phyloP scores from a whole-genome alignment of 495 filamentous ascomycete genomes.

The Aspergillus sparsus region DNA sequence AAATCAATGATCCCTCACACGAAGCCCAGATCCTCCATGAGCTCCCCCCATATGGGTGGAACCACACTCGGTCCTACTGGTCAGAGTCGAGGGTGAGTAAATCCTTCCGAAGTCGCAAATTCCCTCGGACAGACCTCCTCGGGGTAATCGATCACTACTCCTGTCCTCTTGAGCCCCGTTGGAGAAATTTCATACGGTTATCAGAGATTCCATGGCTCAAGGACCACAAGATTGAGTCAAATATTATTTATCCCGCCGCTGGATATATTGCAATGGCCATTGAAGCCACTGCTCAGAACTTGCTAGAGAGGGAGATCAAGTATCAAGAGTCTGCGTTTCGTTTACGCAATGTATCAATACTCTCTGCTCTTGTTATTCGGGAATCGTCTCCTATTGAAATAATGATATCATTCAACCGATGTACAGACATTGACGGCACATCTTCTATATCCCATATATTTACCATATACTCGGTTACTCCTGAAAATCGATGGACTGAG shows the following conservation, averaged over 20 bases:
- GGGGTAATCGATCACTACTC: slow-evolving; percentile 29
- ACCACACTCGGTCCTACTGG: slow-evolving; percentile 37
- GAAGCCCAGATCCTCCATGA: slow-evolving; percentile 25
- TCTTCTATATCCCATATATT: slow-evolving; percentile 32
- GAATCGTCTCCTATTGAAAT: slow-evolving; percentile 27
- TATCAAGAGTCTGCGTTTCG: neutral
- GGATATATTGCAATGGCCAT: slow-evolving; percentile 62
- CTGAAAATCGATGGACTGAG: slow-evolving; percentile 38
- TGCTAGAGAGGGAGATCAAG: neutral
- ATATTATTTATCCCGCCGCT: slow-evolving; percentile 57
- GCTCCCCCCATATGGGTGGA: slow-evolving; percentile 39
- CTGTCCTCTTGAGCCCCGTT: slow-evolving; percentile 33
- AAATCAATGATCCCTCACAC: slow-evolving; percentile 22
- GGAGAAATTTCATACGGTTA: slow-evolving; percentile 32
- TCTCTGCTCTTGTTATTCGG: slow-evolving; percentile 38
- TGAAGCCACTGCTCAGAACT: slow-evolving; percentile 48
- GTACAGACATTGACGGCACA: neutral
- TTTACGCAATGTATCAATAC: slow-evolving; percentile 43
- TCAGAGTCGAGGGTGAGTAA: slow-evolving; percentile 34
- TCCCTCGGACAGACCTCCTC: slow-evolving; percentile 35
- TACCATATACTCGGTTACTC: slow-evolving; percentile 35
- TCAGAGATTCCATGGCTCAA: slow-evolving; percentile 38
- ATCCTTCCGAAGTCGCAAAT: slow-evolving; percentile 25
- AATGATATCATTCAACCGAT: slow-evolving; percentile 22
- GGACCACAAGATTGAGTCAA: slow-evolving; percentile 38